These are phyloP conservation scores for Amanita rubescens DNA, from an alignment of 768 basidiomycete species.

Conservation along the genomic window DNA sequence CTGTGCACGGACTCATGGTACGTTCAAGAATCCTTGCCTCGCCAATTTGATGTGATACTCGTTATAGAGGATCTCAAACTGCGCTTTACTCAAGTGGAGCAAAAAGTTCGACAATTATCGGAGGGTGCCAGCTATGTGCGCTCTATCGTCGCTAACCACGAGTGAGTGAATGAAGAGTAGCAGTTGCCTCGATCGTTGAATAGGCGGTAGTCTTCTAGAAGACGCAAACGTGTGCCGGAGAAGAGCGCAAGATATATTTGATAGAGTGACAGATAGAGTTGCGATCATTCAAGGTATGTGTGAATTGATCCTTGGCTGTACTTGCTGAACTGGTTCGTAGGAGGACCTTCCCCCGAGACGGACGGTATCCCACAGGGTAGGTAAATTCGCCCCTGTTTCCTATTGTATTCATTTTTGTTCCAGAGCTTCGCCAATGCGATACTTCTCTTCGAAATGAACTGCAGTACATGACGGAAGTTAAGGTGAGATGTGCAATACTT, in stretches of 20 bases:
- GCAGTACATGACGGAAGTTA: slow-evolving; percentile 44
- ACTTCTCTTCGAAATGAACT: slow-evolving; percentile 54
- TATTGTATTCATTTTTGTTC: not conserved
- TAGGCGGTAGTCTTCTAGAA: slow-evolving; percentile 40
- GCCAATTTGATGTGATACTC: not conserved
- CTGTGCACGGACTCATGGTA: slow-evolving; percentile 64
- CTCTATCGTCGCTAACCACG: slow-evolving; percentile 34
- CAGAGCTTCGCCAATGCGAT: slow-evolving; percentile 63
- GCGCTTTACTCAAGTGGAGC: slow-evolving; percentile 48
- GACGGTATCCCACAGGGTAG: slow-evolving; percentile 50
- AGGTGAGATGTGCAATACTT: slow-evolving; percentile 29
- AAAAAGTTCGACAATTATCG: slow-evolving; percentile 43
- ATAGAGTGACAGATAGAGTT: slow-evolving; percentile 23
- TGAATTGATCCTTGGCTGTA: not conserved
- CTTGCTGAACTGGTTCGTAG: not conserved
- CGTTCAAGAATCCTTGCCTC: slow-evolving; percentile 13
- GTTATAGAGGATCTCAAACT: slow-evolving; percentile 47
- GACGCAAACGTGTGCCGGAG: slow-evolving; percentile 50
- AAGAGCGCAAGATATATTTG: slow-evolving; percentile 52
- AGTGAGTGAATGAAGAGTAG: slow-evolving; percentile 28
- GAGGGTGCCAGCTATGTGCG: slow-evolving; percentile 57
- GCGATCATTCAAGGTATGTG: slow-evolving; percentile 5
- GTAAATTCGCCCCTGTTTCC: not conserved
- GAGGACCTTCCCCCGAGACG: slow-evolving; percentile 40
- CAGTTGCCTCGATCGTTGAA: not conserved